Evolutionary conservation across 2,329 filamentous ascomycete species (phyloP).

Genomic region (Graphilbum ipis-grandicollis): DNA sequence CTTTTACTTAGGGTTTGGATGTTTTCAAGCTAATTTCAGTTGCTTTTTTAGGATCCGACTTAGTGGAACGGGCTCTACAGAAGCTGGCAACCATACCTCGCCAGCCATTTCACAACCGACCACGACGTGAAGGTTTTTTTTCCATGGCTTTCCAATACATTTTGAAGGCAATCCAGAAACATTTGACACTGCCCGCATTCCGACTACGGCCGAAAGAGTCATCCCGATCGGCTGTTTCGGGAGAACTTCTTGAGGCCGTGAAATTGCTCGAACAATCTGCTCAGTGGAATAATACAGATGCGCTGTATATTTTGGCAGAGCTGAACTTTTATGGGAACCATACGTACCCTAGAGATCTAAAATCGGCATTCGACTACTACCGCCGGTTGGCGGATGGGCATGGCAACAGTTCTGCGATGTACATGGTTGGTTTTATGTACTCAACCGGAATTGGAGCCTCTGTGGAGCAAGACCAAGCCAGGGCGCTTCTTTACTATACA

Average conservation of each 20-base stretch:
- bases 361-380: constrained; percentile 66
- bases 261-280: constrained; percentile 34
- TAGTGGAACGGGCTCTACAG: constrained; percentile 32
- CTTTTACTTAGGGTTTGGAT: too few relatives aligned
- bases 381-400: constrained; percentile 54
- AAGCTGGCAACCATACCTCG: constrained; percentile 32
- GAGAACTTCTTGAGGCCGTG: constrained; percentile 31
- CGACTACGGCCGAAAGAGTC: constrained; percentile 16
- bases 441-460: constrained; percentile 76
- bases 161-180: constrained; percentile 29
- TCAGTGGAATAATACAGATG: constrained; percentile 52
- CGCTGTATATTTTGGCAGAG: constrained; percentile 75
- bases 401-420: constrained; percentile 83
- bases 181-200: constrained; percentile 25
- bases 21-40: too few relatives aligned
- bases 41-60: constrained; percentile 25
- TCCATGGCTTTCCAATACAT: constrained; percentile 25
- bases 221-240: too few relatives aligned
- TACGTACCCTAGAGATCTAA: constrained; percentile 68
- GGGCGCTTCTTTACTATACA: constrained; percentile 83
- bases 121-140: constrained; percentile 26
- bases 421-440: constrained; percentile 93
- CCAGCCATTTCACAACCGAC: constrained; percentile 24
- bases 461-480: constrained; percentile 74
- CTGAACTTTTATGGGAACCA: constrained; percentile 97